Evolutionary conservation across 441 rosid species (phyloP).

Genomic region (Raphanus hybrid): DNA sequence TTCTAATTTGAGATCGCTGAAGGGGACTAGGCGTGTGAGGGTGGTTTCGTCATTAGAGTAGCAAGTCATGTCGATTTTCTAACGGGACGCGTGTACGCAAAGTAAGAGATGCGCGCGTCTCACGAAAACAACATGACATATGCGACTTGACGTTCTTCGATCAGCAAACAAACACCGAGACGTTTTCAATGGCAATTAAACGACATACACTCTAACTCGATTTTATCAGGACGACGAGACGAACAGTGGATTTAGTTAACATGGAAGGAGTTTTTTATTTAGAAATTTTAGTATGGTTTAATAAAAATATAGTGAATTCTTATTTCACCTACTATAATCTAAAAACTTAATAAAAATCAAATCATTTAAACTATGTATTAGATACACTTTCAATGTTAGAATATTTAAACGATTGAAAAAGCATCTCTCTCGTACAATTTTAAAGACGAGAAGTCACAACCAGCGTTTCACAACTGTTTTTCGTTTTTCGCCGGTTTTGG

Average conservation of each 20-base stretch:
- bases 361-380: no score
- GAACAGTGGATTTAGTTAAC: not conserved
- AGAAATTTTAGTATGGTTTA: no score
- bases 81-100: constrained; percentile 55
- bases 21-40: constrained; percentile 31
- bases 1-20: not conserved
- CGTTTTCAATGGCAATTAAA: not conserved
- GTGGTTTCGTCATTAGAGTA: constrained; percentile 32
- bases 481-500: no score
- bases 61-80: constrained; percentile 48
- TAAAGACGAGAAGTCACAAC: no score
- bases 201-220: constrained; percentile 19
- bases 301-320: no score
- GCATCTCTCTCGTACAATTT: no score
- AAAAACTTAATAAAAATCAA: no score
- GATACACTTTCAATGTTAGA: no score
- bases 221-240: constrained; percentile 6
- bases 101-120: constrained; percentile 46
- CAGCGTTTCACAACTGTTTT: no score
- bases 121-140: constrained; percentile 26
- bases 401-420: no score
- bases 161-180: not conserved
- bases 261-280: no score
- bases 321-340: no score
- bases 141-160: not conserved